Evolutionary conservation across 257 asterid genomes (phyloP).

Genomic region (Solanum sejunctum): DNA sequence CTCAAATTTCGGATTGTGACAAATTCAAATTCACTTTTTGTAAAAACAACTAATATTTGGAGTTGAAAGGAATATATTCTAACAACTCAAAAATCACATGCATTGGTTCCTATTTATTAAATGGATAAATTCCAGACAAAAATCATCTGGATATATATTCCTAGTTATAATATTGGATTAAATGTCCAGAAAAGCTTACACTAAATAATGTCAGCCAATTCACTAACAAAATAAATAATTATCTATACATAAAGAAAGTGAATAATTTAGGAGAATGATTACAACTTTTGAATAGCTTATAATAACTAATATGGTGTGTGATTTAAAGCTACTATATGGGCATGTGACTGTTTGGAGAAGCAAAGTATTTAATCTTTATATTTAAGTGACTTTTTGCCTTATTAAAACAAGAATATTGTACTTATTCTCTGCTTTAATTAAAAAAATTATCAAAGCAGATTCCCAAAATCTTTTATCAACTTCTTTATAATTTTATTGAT

Average conservation of each 20-base stretch:
- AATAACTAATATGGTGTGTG: too few relatives aligned
- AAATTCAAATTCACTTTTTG: not conserved
- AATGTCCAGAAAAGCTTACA: not conserved
- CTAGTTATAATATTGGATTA: not conserved
- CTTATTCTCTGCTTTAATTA: not conserved
- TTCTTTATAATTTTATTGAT: not conserved
- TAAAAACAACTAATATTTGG: not conserved
- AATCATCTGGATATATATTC: not conserved
- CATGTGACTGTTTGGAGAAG: not conserved
- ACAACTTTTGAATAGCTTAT: not conserved
- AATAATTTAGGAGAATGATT: not conserved
- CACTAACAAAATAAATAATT: not conserved
- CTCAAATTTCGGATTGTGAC: too few relatives aligned
- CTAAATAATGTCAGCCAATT: not conserved
- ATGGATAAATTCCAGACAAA: not conserved
- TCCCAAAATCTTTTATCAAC: not conserved
- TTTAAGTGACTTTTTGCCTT: not conserved
- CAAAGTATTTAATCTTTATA: not conserved
- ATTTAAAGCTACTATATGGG: too few relatives aligned
- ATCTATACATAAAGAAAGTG: not conserved
- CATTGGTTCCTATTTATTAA: not conserved
- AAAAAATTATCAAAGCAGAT: not conserved
- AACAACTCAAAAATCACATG: not conserved
- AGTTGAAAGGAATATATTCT: not conserved
- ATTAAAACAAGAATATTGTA: not conserved